These are phyloP conservation scores for Xenoacremonium recifei DNA, from an alignment of 2,329 filamentous ascomycete species.

Conservation along the genomic window DNA sequence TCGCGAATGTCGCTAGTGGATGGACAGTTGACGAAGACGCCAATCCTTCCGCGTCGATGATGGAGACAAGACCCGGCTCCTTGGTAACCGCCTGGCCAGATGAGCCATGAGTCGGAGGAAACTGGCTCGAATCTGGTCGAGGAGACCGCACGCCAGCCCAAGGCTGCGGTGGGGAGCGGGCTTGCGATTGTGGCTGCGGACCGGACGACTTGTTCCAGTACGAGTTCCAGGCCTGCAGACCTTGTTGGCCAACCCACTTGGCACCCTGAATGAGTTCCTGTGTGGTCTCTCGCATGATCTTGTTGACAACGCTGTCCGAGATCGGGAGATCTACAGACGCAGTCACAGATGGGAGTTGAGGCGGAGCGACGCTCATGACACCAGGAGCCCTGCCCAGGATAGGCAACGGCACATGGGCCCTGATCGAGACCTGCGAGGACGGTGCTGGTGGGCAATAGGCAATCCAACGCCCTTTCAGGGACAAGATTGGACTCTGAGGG, in stretches of 20 bases:
- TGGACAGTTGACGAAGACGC: slow-evolving; percentile 51
- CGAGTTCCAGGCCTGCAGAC: slow-evolving; percentile 73
- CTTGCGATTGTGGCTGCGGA: slow-evolving; percentile 40
- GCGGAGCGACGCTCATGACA: slow-evolving; percentile 61
- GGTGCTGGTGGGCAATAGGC: slow-evolving; percentile 74
- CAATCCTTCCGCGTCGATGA: slow-evolving; percentile 68
- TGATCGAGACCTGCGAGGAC: slow-evolving; percentile 67
- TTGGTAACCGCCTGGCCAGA: slow-evolving; percentile 55
- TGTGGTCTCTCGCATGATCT: slow-evolving; percentile 75
- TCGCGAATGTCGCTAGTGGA: slow-evolving; percentile 68
- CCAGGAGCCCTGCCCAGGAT: slow-evolving; percentile 55
- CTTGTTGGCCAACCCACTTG: slow-evolving; percentile 75
- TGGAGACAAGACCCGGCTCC: slow-evolving; percentile 72
- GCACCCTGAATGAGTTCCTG: slow-evolving; percentile 75
- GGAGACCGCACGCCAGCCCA: slow-evolving; percentile 46
- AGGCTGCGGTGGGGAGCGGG: slow-evolving; percentile 46
- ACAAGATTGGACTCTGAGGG: slow-evolving; percentile 63
- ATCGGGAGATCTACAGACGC: slow-evolving; percentile 72
- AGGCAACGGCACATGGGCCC: slow-evolving; percentile 62
- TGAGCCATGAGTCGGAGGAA: slow-evolving; percentile 73
- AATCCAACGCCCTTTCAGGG: slow-evolving; percentile 71
- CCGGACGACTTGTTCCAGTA: slow-evolving; percentile 67
- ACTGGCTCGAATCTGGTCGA: slow-evolving; percentile 52
- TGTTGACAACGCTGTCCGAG: slow-evolving; percentile 69
- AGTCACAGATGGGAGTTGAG: slow-evolving; percentile 65